Base-by-base conservation (phyloP, 179 eudicot species). In the Heliamphora pulchella region DNA sequence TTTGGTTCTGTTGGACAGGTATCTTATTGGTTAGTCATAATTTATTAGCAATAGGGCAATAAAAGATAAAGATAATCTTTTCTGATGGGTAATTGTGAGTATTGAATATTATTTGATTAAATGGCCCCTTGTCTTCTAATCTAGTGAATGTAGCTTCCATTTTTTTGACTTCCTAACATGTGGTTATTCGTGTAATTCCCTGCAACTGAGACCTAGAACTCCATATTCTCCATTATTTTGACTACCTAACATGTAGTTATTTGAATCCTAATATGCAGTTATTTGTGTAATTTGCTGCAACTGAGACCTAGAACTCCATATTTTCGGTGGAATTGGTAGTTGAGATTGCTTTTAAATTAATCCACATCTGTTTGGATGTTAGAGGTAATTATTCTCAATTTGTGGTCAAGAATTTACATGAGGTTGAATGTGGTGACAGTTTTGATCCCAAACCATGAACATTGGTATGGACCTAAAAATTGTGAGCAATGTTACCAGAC, bases 1-100 rank as follows among this genome's bases (percentile, higher is more conserved):
- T 94, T 94, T 86, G 98, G 98, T 73, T 95, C 98, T 65, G 97
- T 95, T 87, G 98, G 97, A 80, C 98, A 95, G 97, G 98, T 95
- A 85, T 78, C 55, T 7, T 44, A 22, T 41, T 43, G 46, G 22
- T 70, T 48, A 62, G 64, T 57, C 10, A 6, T 58, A 14, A 15
- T 39, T 22, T 8, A 11, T 81, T 47, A 15, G 14, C 22, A 54
- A n/a, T 80, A 2, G 2, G n/a, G n/a, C n/a, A n/a, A n/a, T n/a
- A n/a, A n/a, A 10, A 62, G 39, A 17, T n/a, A 48, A 57, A 58
- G 44, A 9, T 15, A 14, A 44, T 62, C 11, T 67, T n/a, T n/a
- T n/a, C n/a, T n/a, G n/a, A n/a, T n/a, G n/a, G n/a, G n/a, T n/a
- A n/a, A n/a, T 73, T 73, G 22, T 7, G 55, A 13, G 20, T 41